phyloP scores from a whole-genome alignment of 345 rosid genomes.

The Gossypium mustelinum region DNA sequence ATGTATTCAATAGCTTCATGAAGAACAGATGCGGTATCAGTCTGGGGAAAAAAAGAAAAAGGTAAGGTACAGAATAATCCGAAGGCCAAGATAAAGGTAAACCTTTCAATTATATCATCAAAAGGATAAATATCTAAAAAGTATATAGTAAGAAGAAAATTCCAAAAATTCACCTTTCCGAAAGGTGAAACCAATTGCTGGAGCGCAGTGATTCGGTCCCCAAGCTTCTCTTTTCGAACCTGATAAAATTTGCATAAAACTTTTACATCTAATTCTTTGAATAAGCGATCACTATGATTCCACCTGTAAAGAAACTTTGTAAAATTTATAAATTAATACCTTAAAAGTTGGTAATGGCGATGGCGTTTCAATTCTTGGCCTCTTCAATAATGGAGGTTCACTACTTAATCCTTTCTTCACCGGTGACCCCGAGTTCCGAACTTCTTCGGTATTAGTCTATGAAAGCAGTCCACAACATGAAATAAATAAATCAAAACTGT shows the following conservation, averaged over 20 bases:
- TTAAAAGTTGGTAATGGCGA: conserved; percentile 75
- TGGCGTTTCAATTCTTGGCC: conserved; percentile 67
- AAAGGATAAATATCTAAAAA: conserved; percentile 8
- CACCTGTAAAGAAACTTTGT: neutral
- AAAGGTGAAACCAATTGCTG: conserved; percentile 96
- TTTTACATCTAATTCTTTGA: conserved; percentile 14
- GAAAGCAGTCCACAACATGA: neutral
- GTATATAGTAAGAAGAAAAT: neutral
- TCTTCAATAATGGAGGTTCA: conserved; percentile 41
- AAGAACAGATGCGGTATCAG: conserved; percentile 94
- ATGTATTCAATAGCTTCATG: conserved; percentile 81
- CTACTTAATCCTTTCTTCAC: conserved; percentile 37
- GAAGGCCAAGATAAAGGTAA: conserved; percentile 8
- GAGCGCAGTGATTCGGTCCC: conserved; percentile 93
- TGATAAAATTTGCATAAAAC: conserved; percentile 22
- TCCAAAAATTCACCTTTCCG: conserved; percentile 66
- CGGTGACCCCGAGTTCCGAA: conserved; percentile 32
- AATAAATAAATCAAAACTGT: conserved; percentile 12
- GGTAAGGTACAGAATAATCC: neutral
- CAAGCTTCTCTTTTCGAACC: conserved; percentile 94
- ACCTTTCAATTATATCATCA: conserved; percentile 12
- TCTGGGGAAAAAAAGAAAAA: conserved; percentile 35
- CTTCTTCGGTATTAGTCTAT: conserved; percentile 35
- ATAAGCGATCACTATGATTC: neutral
- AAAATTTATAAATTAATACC: conserved; percentile 33